Evolutionary conservation across 2,329 filamentous ascomycete genomes (phyloP).

Genomic region (Diaporthe humulicola): DNA sequence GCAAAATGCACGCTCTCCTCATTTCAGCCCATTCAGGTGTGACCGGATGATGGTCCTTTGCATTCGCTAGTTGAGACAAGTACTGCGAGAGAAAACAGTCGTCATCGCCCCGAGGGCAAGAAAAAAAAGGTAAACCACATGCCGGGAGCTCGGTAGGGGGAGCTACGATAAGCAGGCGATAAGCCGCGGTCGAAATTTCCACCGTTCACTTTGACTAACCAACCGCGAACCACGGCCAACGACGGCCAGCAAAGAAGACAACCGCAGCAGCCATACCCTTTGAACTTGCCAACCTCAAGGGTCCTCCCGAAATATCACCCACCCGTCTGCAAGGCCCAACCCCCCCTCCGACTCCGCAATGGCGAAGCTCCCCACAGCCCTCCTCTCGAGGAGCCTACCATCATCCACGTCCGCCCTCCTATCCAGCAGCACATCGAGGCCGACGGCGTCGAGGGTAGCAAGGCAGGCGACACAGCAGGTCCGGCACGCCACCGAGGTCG

Average conservation of each 20-base stretch:
- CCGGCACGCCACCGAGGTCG: constrained; percentile 87
- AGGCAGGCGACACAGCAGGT: constrained; percentile 63
- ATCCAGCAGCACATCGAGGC: constrained; percentile 34
- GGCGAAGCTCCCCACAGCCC: constrained; percentile 50
- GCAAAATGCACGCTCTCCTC: constrained; percentile 48
- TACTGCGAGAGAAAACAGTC: neutral
- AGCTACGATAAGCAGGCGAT: constrained; percentile 40
- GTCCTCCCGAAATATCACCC: neutral
- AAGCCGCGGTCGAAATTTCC: constrained; percentile 38
- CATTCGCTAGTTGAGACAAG: neutral
- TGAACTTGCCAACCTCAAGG: neutral
- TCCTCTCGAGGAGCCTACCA: constrained; percentile 47
- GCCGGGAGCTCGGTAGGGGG: constrained; percentile 15
- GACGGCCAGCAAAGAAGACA: constrained; percentile 36
- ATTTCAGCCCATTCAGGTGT: constrained; percentile 49
- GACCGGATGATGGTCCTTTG: constrained; percentile 24
- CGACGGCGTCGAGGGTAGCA: constrained; percentile 43
- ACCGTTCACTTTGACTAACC: neutral
- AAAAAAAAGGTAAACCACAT: constrained; percentile 15
- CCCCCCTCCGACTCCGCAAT: constrained; percentile 43
- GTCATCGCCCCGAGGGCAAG: neutral
- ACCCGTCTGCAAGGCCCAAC: neutral
- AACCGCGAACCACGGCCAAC: neutral
- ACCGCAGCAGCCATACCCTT: constrained; percentile 34
- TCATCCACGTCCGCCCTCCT: constrained; percentile 43